Base-by-base conservation (phyloP, 768 basidiomycete species). In the Roridomyces roridus region DNA sequence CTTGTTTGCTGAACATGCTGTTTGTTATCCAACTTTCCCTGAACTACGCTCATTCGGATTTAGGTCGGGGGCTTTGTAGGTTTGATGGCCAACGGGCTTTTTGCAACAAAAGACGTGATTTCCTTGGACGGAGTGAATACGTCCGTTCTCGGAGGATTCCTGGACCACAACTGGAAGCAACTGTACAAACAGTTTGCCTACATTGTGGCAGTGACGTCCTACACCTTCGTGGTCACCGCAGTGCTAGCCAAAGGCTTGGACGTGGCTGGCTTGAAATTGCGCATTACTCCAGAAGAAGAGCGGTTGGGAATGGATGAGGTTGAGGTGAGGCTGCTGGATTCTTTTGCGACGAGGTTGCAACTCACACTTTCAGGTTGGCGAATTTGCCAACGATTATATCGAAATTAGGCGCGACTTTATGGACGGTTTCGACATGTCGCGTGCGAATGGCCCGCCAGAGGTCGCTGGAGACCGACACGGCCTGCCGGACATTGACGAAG, bases 1-100 rank as follows among this genome's bases (percentile, higher is more conserved):
- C 80, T 82, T 95, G 41, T 96, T 94, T 69, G 94, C 94, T 17
- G 87, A 92, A 65, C 95, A 97, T 77, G 95, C 89, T 34, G 74
- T 96, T 36, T 93, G 92, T 7, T 44, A 25, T 31, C 12, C 9
- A n/a, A 3, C 12, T 18, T 17, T 31, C 10, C 14, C 5, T 10
- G 10, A 7, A 7, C 6, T 8, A 5, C 18, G 4, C 29, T 36
- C 14, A 12, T 15, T 18, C 12, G 26, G 28, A 14, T 44, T 12
- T 41, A 6, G 15, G 18, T 48, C 8, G 36, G 51, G 23, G 58
- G 93, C 23, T 84, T 92, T 36, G 72, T 91, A 47, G 94, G 92
- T 39, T 79, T 91, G 15, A 68, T 92, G 44, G 60, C 80, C 62
- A 94, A 90, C 53, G 92, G 74, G 15, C 80, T 95, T 64, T 93